Conservation (phyloP, 2,329 filamentous ascomycete genomes). For the Nothopassalora personata region DNA sequence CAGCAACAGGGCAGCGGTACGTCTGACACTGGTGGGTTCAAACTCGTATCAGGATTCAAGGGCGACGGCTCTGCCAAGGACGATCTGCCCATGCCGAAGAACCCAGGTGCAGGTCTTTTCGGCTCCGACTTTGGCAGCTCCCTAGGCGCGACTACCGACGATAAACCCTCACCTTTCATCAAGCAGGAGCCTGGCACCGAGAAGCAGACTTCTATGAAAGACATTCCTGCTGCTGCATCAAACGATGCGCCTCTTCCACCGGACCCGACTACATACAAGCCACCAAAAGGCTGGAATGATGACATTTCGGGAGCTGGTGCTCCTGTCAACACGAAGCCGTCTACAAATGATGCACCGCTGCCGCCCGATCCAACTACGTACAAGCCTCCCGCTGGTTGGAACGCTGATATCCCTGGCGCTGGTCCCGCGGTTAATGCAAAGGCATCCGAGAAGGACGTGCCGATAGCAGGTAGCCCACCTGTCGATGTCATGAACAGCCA, state of each 20-base stretch:
- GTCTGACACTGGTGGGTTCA: conserved; percentile 50
- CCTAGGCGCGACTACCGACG: conserved; percentile 34
- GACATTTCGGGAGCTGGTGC: conserved; percentile 26
- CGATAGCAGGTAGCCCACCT: conserved; percentile 45
- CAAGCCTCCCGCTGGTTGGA: conserved; percentile 23
- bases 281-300: conserved; percentile 31
- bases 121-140: conserved; percentile 29
- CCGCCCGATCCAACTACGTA: conserved; percentile 37
- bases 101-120: conserved; percentile 28
- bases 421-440: conserved; percentile 15
- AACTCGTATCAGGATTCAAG: conserved; percentile 63
- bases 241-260: conserved; percentile 37
- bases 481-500: conserved; percentile 33
- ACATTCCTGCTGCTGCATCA: conserved; percentile 29
- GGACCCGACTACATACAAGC: conserved; percentile 28
- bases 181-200: conserved; percentile 37
- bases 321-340: conserved; percentile 17
- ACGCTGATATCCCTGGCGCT: conserved; percentile 32
- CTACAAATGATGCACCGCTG: conserved; percentile 33
- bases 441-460: conserved; percentile 35
- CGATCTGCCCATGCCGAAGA: conserved; percentile 48
- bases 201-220: conserved; percentile 28
- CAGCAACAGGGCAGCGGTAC: conserved; percentile 11
- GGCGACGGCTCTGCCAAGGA: conserved; percentile 58
- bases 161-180: conserved; percentile 20